phyloP scores from a whole-genome alignment of 371 early-diverging fungal genomes.

The Mucor velutinosus region DNA sequence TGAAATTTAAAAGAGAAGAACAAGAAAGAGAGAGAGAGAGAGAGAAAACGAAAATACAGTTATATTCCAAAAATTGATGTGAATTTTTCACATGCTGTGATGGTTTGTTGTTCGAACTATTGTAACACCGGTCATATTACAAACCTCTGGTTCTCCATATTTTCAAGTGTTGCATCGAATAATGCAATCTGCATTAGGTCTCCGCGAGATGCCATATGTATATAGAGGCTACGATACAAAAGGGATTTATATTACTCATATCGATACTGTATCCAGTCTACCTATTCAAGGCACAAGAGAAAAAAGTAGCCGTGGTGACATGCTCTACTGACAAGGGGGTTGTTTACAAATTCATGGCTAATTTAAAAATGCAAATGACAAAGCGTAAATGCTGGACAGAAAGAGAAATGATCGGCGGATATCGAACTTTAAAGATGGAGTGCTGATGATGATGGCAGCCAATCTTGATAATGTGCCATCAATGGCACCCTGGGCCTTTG shows the following conservation, averaged over 20 bases:
- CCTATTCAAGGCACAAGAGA: not conserved
- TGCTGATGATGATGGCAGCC: not conserved
- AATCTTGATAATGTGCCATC: not conserved
- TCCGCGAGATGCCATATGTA: not conserved
- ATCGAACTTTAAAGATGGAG: not conserved
- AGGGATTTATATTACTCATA: no score
- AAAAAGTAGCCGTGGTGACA: not conserved
- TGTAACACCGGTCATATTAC: not conserved
- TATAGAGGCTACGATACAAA: not conserved
- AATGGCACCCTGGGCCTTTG: not conserved
- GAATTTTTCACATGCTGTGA: not conserved
- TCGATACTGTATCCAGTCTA: no score
- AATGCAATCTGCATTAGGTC: slow-evolving; percentile 2
- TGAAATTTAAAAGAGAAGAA: not conserved
- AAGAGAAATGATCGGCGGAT: not conserved
- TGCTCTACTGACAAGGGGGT: not conserved
- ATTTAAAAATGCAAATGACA: slow-evolving; percentile 5
- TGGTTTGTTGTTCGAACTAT: not conserved
- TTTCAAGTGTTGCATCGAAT: not conserved
- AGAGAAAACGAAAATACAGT: not conserved
- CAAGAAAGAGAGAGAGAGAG: not conserved
- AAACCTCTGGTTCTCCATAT: not conserved
- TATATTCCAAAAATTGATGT: not conserved
- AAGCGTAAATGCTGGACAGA: not conserved
- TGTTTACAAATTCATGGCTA: not conserved